These are phyloP conservation scores for Saksenaea vasiformis DNA, from an alignment of 371 early-diverging fungal genomes.

Conservation along the genomic window DNA sequence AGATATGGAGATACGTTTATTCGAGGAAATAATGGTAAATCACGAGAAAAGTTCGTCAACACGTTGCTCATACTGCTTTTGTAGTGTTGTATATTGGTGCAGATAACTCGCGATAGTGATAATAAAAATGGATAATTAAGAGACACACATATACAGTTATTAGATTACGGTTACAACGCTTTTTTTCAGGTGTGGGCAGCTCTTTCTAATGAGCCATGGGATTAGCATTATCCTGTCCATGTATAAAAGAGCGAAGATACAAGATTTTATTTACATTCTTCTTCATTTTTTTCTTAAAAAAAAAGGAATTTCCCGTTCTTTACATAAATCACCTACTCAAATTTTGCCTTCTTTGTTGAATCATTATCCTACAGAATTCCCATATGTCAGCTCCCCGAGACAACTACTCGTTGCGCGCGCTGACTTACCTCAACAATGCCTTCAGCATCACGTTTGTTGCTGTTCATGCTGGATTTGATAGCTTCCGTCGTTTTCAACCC, in stretches of 20 bases:
- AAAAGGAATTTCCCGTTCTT: too few species aligned
- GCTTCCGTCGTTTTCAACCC: slow-evolving; percentile 21
- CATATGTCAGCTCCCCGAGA: not conserved
- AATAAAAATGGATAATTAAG: too few species aligned
- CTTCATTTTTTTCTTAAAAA: slow-evolving; percentile 1
- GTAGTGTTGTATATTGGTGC: slow-evolving; percentile 54
- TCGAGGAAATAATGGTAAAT: slow-evolving; percentile 94
- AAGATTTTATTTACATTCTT: slow-evolving; percentile 6
- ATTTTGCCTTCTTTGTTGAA: not conserved
- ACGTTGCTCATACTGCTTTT: not conserved
- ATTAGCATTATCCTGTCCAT: slow-evolving; percentile 46
- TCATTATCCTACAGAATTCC: not conserved
- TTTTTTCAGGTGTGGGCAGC: slow-evolving; percentile 50
- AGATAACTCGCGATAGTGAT: slow-evolving; percentile 28
- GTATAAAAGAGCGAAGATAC: slow-evolving; percentile 48
- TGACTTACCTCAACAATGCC: not conserved
- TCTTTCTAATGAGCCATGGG: slow-evolving; percentile 20
- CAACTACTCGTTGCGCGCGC: not conserved
- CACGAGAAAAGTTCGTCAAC: not conserved
- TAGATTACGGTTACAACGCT: slow-evolving; percentile 30
- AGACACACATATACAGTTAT: slow-evolving; percentile 6
- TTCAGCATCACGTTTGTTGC: not conserved
- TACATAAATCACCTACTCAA: too few species aligned
- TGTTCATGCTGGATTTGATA: not conserved
- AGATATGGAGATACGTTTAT: slow-evolving; percentile 95